Conservation (phyloP, 768 basidiomycete genomes). For the Trametopsis cervina region DNA sequence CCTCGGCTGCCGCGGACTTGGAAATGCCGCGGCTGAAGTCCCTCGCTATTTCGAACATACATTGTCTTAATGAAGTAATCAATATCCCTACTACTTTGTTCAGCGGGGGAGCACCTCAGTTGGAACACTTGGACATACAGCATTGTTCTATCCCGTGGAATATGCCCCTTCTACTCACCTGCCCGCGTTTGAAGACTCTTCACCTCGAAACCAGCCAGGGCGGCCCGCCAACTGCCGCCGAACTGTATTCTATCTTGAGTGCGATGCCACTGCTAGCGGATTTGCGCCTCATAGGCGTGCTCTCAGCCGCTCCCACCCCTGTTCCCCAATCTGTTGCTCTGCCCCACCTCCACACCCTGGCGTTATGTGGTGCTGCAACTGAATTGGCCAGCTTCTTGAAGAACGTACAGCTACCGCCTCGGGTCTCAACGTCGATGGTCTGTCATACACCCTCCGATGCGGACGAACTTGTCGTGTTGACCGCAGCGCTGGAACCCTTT, state of each 20-base stretch:
- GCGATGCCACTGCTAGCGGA: conserved; percentile 3
- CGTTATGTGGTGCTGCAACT: neutral
- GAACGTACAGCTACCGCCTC: neutral
- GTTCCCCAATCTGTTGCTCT: neutral
- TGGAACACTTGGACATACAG: conserved; percentile 5
- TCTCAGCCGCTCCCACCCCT: neutral
- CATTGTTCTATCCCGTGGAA: conserved; percentile 7
- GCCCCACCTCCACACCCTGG: neutral
- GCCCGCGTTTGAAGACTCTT: neutral
- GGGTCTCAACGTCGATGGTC: neutral
- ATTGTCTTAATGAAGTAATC: neutral
- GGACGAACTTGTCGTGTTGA: neutral
- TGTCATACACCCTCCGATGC: neutral
- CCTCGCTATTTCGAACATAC: conserved; percentile 1
- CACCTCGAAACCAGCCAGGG: neutral
- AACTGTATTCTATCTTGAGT: neutral
- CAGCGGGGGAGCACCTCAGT: conserved; percentile 2
- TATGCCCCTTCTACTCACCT: conserved; percentile 3
- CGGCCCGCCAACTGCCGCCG: neutral
- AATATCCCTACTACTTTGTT: neutral
- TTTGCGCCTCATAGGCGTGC: conserved; percentile 1
- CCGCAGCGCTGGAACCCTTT: neutral
- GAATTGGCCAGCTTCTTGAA: neutral
- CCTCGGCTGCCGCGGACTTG: neutral
- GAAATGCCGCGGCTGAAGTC: conserved; percentile 2